A percentile compares a stretch with the other conserved stretches of the same genome.
Conservation (phyloP, 495 filamentous ascomycete species). For the Aspergillus conjunctus region DNA sequence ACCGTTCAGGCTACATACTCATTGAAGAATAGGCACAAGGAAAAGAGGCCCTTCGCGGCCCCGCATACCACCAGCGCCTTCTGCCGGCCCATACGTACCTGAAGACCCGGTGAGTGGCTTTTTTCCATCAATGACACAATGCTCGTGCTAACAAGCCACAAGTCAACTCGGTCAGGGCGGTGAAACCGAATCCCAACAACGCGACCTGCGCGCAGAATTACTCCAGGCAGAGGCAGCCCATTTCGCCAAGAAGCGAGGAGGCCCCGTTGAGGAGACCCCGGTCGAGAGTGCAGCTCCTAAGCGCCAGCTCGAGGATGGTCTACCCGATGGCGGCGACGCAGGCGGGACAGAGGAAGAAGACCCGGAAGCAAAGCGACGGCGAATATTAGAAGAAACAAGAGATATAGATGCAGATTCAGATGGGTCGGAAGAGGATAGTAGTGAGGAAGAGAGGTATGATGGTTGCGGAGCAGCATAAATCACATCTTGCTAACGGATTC, state of each 20-base stretch:
- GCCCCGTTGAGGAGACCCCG: conserved; percentile 43
- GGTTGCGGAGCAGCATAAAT: too few species aligned
- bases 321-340: conserved; percentile 35
- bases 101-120: conserved; percentile 69
- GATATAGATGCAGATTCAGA: conserved; percentile 92
- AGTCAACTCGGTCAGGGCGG: conserved; percentile 88
- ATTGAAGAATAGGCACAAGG: conserved; percentile 69
- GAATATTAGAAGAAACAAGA: conserved; percentile 83
- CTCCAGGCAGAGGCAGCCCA: conserved; percentile 84
- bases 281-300: conserved; percentile 54
- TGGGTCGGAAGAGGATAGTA: conserved; percentile 66
- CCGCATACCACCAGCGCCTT: conserved; percentile 94
- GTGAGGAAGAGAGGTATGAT: conserved; percentile 66
- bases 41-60: conserved; percentile 91
- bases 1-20: conserved; percentile 18
- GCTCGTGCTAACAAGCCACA: conserved; percentile 22
- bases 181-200: conserved; percentile 68
- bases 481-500: conserved; percentile 18
- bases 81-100: conserved; percentile 90
- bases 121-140: not conserved
- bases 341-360: conserved; percentile 62
- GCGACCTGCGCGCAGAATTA: conserved; percentile 89
- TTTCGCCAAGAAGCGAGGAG: conserved; percentile 79
- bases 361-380: conserved; percentile 77
- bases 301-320: conserved; percentile 62